These are phyloP conservation scores for Leptographium wingfieldii DNA, from an alignment of 2,329 filamentous ascomycete genomes.

Conservation along the genomic window DNA sequence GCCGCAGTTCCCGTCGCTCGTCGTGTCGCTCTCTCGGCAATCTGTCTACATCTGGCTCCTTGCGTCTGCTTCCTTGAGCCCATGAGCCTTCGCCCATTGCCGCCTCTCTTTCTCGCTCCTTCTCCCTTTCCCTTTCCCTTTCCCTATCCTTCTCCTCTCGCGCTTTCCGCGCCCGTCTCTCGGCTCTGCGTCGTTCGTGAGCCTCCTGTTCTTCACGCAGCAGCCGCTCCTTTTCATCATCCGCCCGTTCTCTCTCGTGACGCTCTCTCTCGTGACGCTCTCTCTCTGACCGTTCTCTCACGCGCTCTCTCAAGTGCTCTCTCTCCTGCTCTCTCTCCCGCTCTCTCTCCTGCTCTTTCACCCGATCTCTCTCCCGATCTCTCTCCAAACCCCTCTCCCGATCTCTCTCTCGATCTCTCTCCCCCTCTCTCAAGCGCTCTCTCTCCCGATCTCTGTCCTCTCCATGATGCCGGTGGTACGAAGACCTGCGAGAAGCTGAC, in stretches of 20 bases:
- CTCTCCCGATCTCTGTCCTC: constrained; percentile 1
- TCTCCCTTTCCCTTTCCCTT: constrained; percentile 2
- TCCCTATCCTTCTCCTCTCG: not conserved
- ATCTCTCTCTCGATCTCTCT: not conserved
- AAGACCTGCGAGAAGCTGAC: constrained; percentile 8
- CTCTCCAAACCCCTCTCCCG: not conserved
- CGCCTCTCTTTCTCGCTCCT: constrained; percentile 10
- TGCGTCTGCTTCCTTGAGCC: not conserved
- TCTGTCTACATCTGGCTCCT: not conserved
- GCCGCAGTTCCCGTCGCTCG: not conserved
- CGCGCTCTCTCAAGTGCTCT: no score
- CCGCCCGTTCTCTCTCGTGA: no score
- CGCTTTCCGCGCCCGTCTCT: constrained; percentile 24
- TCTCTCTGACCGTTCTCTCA: no score
- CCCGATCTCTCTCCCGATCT: no score
- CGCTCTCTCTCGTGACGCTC: no score
- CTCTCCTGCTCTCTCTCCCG: no score
- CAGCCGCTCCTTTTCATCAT: no score
- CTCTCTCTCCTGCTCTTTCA: no score
- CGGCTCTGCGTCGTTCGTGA: constrained; percentile 37
- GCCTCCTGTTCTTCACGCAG: constrained; percentile 4
- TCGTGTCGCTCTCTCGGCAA: not conserved
- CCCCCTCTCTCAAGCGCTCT: not conserved
- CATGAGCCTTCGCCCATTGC: not conserved
- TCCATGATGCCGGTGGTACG: not conserved